Percentiles rank a stretch among this genome's conserved stretches.
These are phyloP conservation scores for Ilyonectria destructans DNA, from an alignment of 2,329 filamentous ascomycete genomes.

Conservation along the genomic window DNA sequence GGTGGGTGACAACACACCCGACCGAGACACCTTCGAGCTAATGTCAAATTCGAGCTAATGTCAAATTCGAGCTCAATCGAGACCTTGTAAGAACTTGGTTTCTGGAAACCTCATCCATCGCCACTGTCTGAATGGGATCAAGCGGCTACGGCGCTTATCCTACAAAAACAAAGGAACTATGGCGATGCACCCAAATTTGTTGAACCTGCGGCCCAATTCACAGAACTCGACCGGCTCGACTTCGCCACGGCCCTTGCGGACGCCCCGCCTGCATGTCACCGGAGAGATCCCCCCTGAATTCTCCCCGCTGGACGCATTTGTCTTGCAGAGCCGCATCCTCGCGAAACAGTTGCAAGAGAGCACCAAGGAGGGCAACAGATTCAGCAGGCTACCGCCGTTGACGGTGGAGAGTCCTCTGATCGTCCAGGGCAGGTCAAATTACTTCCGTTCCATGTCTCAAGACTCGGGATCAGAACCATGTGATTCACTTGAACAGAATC, in stretches of 20 bases:
- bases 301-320: constrained; percentile 96
- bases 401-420: constrained; percentile 87
- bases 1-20: background rate
- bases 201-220: constrained; percentile 74
- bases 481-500: constrained; percentile 48
- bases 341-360: constrained; percentile 90
- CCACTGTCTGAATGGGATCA: too few species aligned
- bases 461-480: constrained; percentile 68
- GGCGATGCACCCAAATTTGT: constrained; percentile 70
- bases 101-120: too few species aligned
- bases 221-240: constrained; percentile 63
- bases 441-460: constrained; percentile 83
- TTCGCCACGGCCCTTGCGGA: constrained; percentile 72
- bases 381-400: constrained; percentile 89
- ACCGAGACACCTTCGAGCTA: background rate
- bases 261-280: constrained; percentile 83
- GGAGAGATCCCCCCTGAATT: constrained; percentile 90
- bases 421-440: constrained; percentile 82
- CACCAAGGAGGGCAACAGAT: constrained; percentile 80
- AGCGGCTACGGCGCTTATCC: too few species aligned
- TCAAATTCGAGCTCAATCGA: constrained; percentile 6
- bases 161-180: constrained; percentile 55
- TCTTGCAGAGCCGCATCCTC: constrained; percentile 89
- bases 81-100: too few species aligned
- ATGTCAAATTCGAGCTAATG: constrained; percentile 12